Evolutionary conservation across 306 rosid species (phyloP).

Genomic region (Quercus dentata): DNA sequence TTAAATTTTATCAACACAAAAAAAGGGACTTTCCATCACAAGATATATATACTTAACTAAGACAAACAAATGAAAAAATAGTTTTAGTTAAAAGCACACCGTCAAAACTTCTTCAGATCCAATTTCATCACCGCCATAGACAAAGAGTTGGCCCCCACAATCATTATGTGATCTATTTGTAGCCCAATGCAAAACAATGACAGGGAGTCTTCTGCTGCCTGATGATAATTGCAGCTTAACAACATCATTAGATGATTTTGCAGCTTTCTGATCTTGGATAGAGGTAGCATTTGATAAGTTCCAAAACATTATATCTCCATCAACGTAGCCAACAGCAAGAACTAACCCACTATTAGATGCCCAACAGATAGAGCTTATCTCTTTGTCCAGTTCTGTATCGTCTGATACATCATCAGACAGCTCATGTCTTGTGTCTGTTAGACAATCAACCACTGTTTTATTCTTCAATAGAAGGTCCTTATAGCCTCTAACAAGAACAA

Average conservation of each 20-base stretch:
- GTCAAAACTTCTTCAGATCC: conserved; percentile 86
- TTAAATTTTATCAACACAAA: background rate
- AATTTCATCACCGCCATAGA: conserved; percentile 81
- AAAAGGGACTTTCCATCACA: background rate
- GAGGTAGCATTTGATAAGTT: conserved; percentile 52
- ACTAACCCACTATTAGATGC: conserved; percentile 70
- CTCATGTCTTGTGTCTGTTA: conserved; percentile 31
- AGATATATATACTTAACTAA: conserved; percentile 16
- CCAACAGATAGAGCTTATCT: conserved; percentile 85
- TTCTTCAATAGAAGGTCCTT: conserved; percentile 54
- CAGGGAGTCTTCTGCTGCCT: conserved; percentile 65
- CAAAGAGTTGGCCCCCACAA: conserved; percentile 60
- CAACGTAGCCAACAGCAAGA: conserved; percentile 77
- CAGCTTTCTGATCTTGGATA: conserved; percentile 33
- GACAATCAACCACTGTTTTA: conserved; percentile 27
- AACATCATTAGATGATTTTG: conserved; percentile 41
- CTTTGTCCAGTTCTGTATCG: conserved; percentile 57
- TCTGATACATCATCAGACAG: conserved; percentile 41
- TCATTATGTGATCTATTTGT: conserved; percentile 33
- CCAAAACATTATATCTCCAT: conserved; percentile 94
- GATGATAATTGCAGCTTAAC: conserved; percentile 76
- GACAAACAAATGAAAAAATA: conserved; percentile 9
- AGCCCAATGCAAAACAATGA: conserved; percentile 67
- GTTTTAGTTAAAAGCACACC: conserved; percentile 38
- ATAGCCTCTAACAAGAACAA: conserved; percentile 66